These are phyloP conservation scores for Epichloe bromicola DNA, from an alignment of 2,329 filamentous ascomycete species.

Conservation along the genomic window DNA sequence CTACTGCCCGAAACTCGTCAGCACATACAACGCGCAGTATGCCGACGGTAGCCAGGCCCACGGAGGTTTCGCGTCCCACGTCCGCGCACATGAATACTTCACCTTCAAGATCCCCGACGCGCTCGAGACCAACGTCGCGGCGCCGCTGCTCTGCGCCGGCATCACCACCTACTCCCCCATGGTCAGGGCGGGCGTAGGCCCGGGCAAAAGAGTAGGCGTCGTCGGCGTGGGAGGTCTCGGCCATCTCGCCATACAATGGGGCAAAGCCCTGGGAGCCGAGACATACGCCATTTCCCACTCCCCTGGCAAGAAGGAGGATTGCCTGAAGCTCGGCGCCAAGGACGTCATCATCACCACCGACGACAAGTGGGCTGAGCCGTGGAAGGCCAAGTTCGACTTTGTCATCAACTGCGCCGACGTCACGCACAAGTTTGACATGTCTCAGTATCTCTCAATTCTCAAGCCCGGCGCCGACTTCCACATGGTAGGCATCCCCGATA, in stretches of 20 bases:
- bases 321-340: constrained; percentile 48
- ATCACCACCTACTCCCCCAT: constrained; percentile 62
- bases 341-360: constrained; percentile 33
- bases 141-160: constrained; percentile 67
- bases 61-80: constrained; percentile 46
- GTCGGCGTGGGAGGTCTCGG: constrained; percentile 62
- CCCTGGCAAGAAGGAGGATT: constrained; percentile 44
- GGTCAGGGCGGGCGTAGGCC: constrained; percentile 51
- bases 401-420: constrained; percentile 37
- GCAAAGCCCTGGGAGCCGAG: constrained; percentile 56
- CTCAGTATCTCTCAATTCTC: constrained; percentile 35
- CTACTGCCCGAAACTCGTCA: constrained; percentile 33
- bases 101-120: constrained; percentile 44
- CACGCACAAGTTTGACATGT: constrained; percentile 41
- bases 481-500: constrained; percentile 42
- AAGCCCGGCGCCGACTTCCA: constrained; percentile 43
- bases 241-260: constrained; percentile 60
- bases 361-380: constrained; percentile 44
- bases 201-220: constrained; percentile 58
- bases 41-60: constrained; percentile 47
- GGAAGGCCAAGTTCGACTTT: constrained; percentile 37
- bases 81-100: constrained; percentile 43
- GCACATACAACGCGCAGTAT: constrained; percentile 47
- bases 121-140: constrained; percentile 34
- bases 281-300: constrained; percentile 51